Evolutionary conservation across 495 filamentous ascomycete species (phyloP), one percentile per base, ranked within the genome.

Genomic region (Penicillium coffeae): DNA sequence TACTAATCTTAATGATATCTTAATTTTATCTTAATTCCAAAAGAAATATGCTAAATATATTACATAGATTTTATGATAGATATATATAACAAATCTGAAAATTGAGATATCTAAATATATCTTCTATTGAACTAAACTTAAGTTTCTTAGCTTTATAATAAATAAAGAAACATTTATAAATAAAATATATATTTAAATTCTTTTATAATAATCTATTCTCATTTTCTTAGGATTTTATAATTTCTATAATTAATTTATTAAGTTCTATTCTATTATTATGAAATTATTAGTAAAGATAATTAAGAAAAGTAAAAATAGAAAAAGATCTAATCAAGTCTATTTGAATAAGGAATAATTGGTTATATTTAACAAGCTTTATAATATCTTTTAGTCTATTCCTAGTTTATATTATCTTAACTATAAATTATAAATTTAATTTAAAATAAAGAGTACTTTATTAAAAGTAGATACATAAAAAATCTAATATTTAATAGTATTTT

Each of bases 211-310:
- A 40, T 3, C 14, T 16, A 40, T 40, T 4, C 21, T 14, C 20
- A 40, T 13, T 12, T 18, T 40, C 9, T 40, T 40, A 18, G 12
- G 21, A 40, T 40, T 40, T 19, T 14, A 14, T 7, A 38, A 38
- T 13, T 20, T 40, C 16, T 40, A 40, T 40, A 20, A 20, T 16
- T 2, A 12, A 51, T 52, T 51, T 55, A 43, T 27, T 19, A 14
- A 40, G 12, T 27, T 42, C 14, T 45, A 35, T 37, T 44, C 18
- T 16, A 15, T 50, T 45, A 16, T 21, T 16, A 37, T 45, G 22
- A 14, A 53, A 48, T 22, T 52, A 48, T 38, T 54, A 1, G 21
- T 44, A 25, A 34, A 46, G 18, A 13, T 27, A 25, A 12, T 45
- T 42, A 40, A 52, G 38, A 43, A 20, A n/a, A 15, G 22, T 44